Evolutionary conservation across 345 rosid genomes (phyloP).

Genomic region (Geranium rotundifolium): DNA sequence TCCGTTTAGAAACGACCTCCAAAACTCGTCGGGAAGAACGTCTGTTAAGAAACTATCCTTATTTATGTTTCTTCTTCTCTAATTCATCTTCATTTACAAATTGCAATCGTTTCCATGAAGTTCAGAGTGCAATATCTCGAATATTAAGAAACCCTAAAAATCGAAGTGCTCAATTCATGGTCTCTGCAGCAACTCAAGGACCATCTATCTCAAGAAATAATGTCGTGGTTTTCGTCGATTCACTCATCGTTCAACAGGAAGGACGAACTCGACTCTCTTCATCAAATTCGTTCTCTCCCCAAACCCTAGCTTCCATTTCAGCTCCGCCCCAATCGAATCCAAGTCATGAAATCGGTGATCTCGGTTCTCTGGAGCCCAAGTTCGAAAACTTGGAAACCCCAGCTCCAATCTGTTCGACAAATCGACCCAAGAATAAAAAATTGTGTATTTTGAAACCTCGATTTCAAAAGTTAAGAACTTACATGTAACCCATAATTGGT

Average conservation of each 20-base stretch:
- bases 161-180: constrained; percentile 30
- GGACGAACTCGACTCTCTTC: constrained; percentile 47
- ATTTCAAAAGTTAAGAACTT: neutral
- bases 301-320: constrained; percentile 3
- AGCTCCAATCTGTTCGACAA: neutral
- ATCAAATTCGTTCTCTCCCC: constrained; percentile 14
- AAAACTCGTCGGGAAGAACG: too few species aligned
- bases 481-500: too few species aligned
- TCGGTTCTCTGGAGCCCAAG: constrained; percentile 6
- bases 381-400: constrained; percentile 3
- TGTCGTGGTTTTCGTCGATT: constrained; percentile 21
- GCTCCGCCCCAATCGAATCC: constrained; percentile 2
- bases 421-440: neutral
- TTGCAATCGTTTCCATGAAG: constrained; percentile 28
- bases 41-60: too few species aligned
- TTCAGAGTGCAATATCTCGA: constrained; percentile 47
- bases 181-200: constrained; percentile 31
- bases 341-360: constrained; percentile 1
- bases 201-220: constrained; percentile 13
- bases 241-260: constrained; percentile 58
- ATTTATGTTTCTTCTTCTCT: too few species aligned
- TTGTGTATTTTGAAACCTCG: constrained; percentile 1
- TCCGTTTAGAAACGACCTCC: too few species aligned
- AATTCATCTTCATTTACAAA: too few species aligned
- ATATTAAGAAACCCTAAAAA: constrained; percentile 34